These are phyloP conservation scores for Juncus effusus DNA, from an alignment of 176 grass and related monocot species.

Conservation along the genomic window DNA sequence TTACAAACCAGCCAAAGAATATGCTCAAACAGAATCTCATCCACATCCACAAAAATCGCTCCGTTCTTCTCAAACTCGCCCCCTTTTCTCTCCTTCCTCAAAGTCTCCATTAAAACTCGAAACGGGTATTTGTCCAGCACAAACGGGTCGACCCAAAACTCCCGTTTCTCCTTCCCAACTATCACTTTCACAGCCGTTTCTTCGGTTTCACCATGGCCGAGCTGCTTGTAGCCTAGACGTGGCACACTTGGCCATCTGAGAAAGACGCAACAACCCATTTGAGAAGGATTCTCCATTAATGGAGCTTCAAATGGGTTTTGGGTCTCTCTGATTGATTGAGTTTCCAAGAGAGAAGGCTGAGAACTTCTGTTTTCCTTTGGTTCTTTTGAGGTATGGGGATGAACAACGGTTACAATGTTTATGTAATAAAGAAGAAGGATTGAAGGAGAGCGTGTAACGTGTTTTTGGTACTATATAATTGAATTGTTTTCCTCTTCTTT, in stretches of 20 bases:
- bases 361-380: background rate
- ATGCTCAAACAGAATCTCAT: conserved; percentile 92
- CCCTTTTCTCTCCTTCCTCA: conserved; percentile 36
- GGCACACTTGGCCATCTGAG: conserved; percentile 55
- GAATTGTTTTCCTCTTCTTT: background rate
- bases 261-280: conserved; percentile 86
- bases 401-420: conserved; percentile 7
- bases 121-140: conserved; percentile 88
- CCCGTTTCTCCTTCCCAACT: conserved; percentile 86
- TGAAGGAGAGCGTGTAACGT: background rate
- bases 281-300: conserved; percentile 1
- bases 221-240: conserved; percentile 58
- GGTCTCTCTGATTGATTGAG: background rate
- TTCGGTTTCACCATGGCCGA: conserved; percentile 14
- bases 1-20: conserved; percentile 75
- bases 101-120: conserved; percentile 74
- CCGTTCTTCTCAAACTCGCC: conserved; percentile 14
- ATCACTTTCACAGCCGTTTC: conserved; percentile 57
- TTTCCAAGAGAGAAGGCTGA: conserved; percentile 2
- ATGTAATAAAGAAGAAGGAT: conserved; percentile 5
- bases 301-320: conserved; percentile 10
- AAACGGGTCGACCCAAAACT: conserved; percentile 72
- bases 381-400: conserved; percentile 12
- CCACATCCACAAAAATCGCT: conserved; percentile 67
- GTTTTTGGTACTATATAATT: conserved; percentile 14